A percentile compares a stretch with the other conserved stretches of the same genome.
These are phyloP conservation scores for Metarhizium guizhouense DNA, from an alignment of 2,329 filamentous ascomycete species.

Conservation along the genomic window DNA sequence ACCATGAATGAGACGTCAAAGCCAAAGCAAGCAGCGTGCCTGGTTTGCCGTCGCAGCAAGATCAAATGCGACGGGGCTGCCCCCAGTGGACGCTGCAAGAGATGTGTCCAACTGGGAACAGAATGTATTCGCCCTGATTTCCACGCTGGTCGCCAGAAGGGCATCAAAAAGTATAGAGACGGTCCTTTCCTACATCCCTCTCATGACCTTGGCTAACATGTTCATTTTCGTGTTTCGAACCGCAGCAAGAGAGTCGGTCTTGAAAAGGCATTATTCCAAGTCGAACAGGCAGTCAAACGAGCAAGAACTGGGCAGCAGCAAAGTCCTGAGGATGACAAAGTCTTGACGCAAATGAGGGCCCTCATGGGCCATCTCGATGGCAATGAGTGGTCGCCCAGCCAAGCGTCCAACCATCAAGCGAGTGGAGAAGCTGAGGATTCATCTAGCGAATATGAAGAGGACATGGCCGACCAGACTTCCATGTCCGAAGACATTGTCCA, in stretches of 20 bases:
- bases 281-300: conserved; percentile 59
- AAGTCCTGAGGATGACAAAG: conserved; percentile 34
- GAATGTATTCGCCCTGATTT: conserved; percentile 66
- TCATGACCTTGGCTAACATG: too few species aligned
- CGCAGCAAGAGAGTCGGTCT: conserved; percentile 62
- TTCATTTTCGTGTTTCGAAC: not conserved
- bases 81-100: conserved; percentile 45
- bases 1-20: conserved; percentile 14
- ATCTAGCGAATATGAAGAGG: conserved; percentile 20
- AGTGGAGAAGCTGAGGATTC: conserved; percentile 23
- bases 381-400: conserved; percentile 8
- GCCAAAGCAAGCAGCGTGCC: conserved; percentile 43
- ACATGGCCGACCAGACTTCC: conserved; percentile 16
- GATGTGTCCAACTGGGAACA: conserved; percentile 46
- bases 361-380: conserved; percentile 25
- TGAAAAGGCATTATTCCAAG: conserved; percentile 65
- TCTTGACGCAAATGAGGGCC: conserved; percentile 33
- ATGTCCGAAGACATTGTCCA: conserved; percentile 18
- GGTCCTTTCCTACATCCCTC: too few species aligned
- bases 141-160: conserved; percentile 64
- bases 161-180: conserved; percentile 57
- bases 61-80: conserved; percentile 54
- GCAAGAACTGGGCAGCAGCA: conserved; percentile 35
- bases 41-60: conserved; percentile 58
- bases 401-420: conserved; percentile 10